Evolutionary conservation across 768 basidiomycete species (phyloP), one percentile per base, ranked within the genome.

Genomic region (Hemileccinum rubropunctum): DNA sequence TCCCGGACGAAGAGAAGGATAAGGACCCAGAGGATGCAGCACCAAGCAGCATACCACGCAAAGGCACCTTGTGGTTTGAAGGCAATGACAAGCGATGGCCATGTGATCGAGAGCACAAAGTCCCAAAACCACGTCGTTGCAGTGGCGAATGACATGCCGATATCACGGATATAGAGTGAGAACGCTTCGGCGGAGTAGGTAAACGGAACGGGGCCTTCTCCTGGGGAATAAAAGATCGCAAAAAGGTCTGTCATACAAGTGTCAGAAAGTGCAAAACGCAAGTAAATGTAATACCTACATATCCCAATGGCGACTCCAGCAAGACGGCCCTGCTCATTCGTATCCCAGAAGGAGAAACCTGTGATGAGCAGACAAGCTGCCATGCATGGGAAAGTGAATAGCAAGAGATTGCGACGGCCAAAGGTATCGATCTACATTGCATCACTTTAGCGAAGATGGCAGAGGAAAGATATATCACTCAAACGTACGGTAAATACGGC

Each of bases 171-270:
- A 35, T 85, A 84, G 34, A 95, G 75, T 6, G 91, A 92, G 79
- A 90, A 95, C 12, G 88, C 91, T 67, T 95, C 93, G 3, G 92
- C 92, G 4, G 90, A 92, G 64, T 94, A 95, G 0, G 88, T 85
- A 67, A 86, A 94, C 0, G 92, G 92, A 8, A 94, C 91, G 6
- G 92, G 92, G 0, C 92, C 92, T 72, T 91, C 91, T 53, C 90
- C 90, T 1, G 87, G 88, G 0, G 86, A 88, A 65, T 91, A 91
- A 65, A 84, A 85, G 50, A 83, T 71, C 2, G 73, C 73, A 57
- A 78, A 86, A 3, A 82, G 73, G 61, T 80, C 66, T 67, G 27
- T 14, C 8, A 11, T 3, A 18, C 5, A 4, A 15, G 20, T 14
- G 23, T 67, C 13, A 67, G 50, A 26, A 3, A n/a, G 18, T 38